Conservation (phyloP, 495 filamentous ascomycete species). For the Niebla homalea region DNA sequence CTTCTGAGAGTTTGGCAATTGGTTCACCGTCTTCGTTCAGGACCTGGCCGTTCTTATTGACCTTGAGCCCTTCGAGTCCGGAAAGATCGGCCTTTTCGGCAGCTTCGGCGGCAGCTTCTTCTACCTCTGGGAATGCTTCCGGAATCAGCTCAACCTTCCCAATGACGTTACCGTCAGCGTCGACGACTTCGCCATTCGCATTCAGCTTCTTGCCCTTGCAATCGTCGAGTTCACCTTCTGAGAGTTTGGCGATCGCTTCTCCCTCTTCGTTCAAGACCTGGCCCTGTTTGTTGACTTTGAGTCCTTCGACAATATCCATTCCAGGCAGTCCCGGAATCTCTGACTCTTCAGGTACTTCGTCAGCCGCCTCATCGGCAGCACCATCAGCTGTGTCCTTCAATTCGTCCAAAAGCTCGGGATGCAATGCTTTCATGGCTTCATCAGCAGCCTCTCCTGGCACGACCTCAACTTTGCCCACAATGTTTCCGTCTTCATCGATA, state of each 20-base stretch:
- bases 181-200: constrained; percentile 35
- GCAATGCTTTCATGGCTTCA: constrained; percentile 31
- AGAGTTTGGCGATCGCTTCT: constrained; percentile 35
- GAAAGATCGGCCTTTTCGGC: no score
- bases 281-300: constrained; percentile 60
- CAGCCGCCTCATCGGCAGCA: constrained; percentile 11
- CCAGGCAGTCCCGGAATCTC: constrained; percentile 27
- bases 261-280: constrained; percentile 47
- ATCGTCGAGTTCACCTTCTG: constrained; percentile 32
- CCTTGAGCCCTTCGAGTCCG: constrained; percentile 34
- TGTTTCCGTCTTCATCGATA: constrained; percentile 35
- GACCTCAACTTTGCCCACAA: constrained; percentile 36
- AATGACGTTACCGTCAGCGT: constrained; percentile 28
- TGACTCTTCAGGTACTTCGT: constrained; percentile 17
- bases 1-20: constrained; percentile 37
- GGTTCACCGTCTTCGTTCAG: constrained; percentile 39
- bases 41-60: constrained; percentile 64
- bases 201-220: constrained; percentile 40
- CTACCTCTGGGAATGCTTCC: constrained; percentile 14
- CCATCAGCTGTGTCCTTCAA: constrained; percentile 10
- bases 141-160: constrained; percentile 20
- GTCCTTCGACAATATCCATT: constrained; percentile 44
- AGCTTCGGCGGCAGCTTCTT: constrained; percentile 19
- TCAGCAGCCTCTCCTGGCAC: constrained; percentile 39
- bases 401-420: constrained; percentile 32